These are phyloP conservation scores for Ambrosiella beaveri DNA, from an alignment of 2,329 filamentous ascomycete species.

Conservation along the genomic window DNA sequence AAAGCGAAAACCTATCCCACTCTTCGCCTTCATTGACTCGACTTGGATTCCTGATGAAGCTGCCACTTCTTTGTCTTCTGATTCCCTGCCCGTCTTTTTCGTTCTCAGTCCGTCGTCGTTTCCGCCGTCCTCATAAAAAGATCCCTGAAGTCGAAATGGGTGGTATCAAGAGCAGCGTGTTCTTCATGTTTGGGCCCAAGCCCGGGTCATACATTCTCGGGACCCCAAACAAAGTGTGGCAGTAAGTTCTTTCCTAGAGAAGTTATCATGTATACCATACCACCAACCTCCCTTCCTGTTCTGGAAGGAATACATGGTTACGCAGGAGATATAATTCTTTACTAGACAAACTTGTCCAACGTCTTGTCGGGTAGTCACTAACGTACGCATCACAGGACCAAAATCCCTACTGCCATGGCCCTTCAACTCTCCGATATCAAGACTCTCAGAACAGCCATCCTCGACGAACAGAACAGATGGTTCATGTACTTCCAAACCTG, in stretches of 20 bases:
- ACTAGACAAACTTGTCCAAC: neutral
- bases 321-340: neutral
- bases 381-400: neutral
- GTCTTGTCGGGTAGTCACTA: neutral
- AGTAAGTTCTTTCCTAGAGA: slow-evolving; percentile 3
- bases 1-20: too few relatives aligned
- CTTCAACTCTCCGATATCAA: slow-evolving; percentile 7
- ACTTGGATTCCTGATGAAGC: neutral
- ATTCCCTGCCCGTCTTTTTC: neutral
- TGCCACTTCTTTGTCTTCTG: neutral
- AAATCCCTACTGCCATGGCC: slow-evolving; percentile 8
- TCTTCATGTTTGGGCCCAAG: slow-evolving; percentile 9
- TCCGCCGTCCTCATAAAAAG: neutral
- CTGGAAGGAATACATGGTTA: neutral
- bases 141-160: slow-evolving; percentile 2
- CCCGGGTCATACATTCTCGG: slow-evolving; percentile 7
- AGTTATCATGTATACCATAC: neutral
- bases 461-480: slow-evolving; percentile 9
- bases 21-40: neutral
- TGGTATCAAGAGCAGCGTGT: neutral
- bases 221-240: slow-evolving; percentile 3
- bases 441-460: slow-evolving; percentile 4
- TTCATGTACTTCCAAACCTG: slow-evolving; percentile 9
- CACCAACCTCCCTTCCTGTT: neutral
- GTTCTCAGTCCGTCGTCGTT: neutral